phyloP scores from a whole-genome alignment of 2,329 filamentous ascomycete species.

The Colletotrichum sp. region DNA sequence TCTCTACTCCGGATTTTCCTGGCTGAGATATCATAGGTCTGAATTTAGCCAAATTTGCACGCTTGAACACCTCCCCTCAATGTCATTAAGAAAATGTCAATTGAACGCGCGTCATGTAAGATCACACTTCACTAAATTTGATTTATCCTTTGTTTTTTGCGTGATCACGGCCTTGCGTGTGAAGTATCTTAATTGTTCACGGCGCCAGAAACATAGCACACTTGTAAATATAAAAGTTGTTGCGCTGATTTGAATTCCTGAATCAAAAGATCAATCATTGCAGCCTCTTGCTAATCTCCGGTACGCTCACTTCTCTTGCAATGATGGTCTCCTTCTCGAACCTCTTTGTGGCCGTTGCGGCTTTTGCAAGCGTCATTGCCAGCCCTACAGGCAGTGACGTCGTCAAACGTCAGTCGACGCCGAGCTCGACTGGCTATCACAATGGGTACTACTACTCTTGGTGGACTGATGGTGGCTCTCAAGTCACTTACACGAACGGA shows the following conservation, averaged over 20 bases:
- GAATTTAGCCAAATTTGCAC: not conserved
- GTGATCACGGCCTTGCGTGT: not conserved
- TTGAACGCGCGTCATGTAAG: not conserved
- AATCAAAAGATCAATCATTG: not conserved
- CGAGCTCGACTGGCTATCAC: constrained; percentile 30
- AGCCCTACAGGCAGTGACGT: not conserved
- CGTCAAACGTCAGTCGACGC: constrained; percentile 21
- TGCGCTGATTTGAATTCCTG: not conserved
- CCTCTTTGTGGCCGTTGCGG: not conserved
- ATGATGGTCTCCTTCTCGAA: not conserved
- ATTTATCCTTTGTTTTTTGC: not conserved
- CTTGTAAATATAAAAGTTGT: not conserved
- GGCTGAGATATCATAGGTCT: not conserved
- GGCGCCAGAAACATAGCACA: not conserved
- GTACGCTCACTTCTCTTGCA: no score
- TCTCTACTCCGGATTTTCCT: not conserved
- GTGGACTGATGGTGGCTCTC: constrained; percentile 45
- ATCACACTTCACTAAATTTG: not conserved
- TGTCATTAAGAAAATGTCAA: not conserved
- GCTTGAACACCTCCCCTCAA: not conserved
- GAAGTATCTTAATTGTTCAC: rapidly evolving
- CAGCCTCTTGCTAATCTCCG: not conserved
- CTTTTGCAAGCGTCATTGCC: not conserved
- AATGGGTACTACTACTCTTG: constrained; percentile 50
- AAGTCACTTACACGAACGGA: constrained; percentile 48